Evolutionary conservation across 345 rosid genomes (phyloP), one percentile per base, ranked within the genome.

Genomic region (Gossypium australe): DNA sequence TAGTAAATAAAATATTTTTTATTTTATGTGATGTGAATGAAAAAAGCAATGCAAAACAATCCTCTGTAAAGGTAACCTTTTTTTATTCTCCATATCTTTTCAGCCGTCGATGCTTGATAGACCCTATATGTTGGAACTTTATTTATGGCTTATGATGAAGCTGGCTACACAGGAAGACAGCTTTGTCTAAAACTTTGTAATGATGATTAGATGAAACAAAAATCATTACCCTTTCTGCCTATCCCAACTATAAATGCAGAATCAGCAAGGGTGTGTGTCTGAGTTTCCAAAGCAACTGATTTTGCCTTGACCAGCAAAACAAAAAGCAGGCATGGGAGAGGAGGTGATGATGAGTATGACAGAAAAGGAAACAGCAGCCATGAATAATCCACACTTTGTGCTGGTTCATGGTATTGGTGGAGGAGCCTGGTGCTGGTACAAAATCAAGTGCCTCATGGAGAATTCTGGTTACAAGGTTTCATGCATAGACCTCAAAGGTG

Each of bases 401-500:
- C 75, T 94, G 80, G 87, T 92, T 27, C 98, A 94, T 45, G 97
- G 98, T 49, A 43, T 89, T 48, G 71, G 92, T 34, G 87, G 87
- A 63, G 98, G 98, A 68, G 84, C 89, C 11, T 94, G 98, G 98
- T 92, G 98, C 81, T 94, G 98, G 98, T 94, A 90, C 87, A 94
- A 87, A 70, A 75, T 94, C 77, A 81, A 86, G 68, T 78, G 89
- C 65, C 86, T 90, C 27, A 82, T 94, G 88, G 98, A 94, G 89
- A 83, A 58, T 75, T 89, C 94, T 48, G 95, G 98, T 61, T 87
- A 78, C 81, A 66, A 69, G 38, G 98, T 90, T 51, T 80, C 97
- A 49, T 94, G 98, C 86, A 80, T 94, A 75, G 93, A 94, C 77
- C 97, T 92, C 71, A 89, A 84, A 76, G 76, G 87, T 16, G 68